A percentile compares a stretch with the other conserved stretches of the same genome.
These are phyloP conservation scores for Penicillium expansum DNA, from an alignment of 2,329 filamentous ascomycete genomes.

Conservation along the genomic window DNA sequence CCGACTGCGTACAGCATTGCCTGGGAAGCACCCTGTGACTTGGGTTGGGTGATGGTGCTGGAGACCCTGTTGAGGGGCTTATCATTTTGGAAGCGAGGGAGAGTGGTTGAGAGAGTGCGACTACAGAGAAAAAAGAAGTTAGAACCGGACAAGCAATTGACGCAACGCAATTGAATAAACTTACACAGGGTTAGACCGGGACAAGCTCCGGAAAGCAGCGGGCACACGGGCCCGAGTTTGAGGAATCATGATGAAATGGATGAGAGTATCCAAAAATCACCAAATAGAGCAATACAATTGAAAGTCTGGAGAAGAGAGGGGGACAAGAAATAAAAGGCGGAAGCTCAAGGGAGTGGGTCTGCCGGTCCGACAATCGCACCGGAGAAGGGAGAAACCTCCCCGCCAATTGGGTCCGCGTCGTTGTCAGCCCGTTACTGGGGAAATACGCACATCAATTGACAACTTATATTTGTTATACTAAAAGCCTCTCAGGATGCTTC, in stretches of 20 bases:
- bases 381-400: constrained; percentile 9
- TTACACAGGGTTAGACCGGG: constrained; percentile 18
- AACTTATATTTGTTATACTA: not conserved
- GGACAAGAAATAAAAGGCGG: constrained; percentile 19
- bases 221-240: constrained; percentile 28
- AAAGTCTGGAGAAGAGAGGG: constrained; percentile 17
- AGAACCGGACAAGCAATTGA: constrained; percentile 4
- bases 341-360: constrained; percentile 7
- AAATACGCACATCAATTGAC: not conserved
- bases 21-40: constrained; percentile 96
- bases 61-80: constrained; percentile 77
- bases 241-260: constrained; percentile 20
- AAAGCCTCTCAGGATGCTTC: not conserved
- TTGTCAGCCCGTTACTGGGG: constrained; percentile 2
- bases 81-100: constrained; percentile 47
- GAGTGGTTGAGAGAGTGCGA: constrained; percentile 44
- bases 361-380: not conserved
- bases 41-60: constrained; percentile 84
- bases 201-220: constrained; percentile 27
- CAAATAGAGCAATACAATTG: constrained; percentile 7
- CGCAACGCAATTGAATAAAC: constrained; percentile 1
- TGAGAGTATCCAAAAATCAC: constrained; percentile 10
- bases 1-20: constrained; percentile 98
- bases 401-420: constrained; percentile 12
- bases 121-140: constrained; percentile 20